Percentiles rank a stretch among this genome's conserved stretches.
These are phyloP conservation scores for Stagonosporopsis cucurbitacearum DNA, from an alignment of 2,329 filamentous ascomycete genomes.

Conservation along the genomic window DNA sequence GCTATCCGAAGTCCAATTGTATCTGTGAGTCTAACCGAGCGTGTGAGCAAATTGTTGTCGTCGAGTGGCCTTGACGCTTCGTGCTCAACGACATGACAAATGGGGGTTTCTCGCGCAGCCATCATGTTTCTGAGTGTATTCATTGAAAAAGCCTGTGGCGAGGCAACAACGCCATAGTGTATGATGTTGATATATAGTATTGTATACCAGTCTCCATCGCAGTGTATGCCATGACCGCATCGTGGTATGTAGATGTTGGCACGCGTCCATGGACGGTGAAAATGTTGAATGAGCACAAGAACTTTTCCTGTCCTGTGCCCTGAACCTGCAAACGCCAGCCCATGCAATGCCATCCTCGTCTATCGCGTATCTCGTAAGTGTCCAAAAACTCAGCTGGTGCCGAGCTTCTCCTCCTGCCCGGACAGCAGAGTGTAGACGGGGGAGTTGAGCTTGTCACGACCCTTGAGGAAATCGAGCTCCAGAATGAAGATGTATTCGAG, in stretches of 20 bases:
- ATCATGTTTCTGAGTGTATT: background rate
- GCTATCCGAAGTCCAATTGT: background rate
- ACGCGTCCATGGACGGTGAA: slow-evolving; percentile 2
- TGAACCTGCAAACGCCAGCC: slow-evolving; percentile 29
- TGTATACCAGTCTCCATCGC: background rate
- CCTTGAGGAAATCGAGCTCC: slow-evolving; percentile 91
- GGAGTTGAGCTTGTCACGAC: slow-evolving; percentile 84
- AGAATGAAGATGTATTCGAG: slow-evolving; percentile 94
- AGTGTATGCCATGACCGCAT: background rate
- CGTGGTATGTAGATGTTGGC: background rate
- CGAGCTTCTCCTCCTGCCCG: slow-evolving; percentile 58
- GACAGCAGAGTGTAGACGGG: slow-evolving; percentile 84
- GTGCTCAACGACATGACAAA: background rate
- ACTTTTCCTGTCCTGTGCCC: slow-evolving; percentile 2
- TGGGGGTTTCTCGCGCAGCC: background rate
- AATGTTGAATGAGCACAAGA: slow-evolving; percentile 15
- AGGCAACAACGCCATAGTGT: background rate
- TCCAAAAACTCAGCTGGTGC: slow-evolving; percentile 5
- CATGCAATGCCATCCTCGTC: slow-evolving; percentile 26
- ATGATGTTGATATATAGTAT: background rate
- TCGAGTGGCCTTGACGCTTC: background rate
- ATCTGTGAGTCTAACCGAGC: background rate
- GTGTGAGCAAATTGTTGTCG: too few relatives aligned
- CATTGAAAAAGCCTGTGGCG: background rate
- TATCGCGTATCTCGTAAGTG: slow-evolving; percentile 15